phyloP scores from a whole-genome alignment of 495 filamentous ascomycete genomes.

The Aspergillus ostianus region DNA sequence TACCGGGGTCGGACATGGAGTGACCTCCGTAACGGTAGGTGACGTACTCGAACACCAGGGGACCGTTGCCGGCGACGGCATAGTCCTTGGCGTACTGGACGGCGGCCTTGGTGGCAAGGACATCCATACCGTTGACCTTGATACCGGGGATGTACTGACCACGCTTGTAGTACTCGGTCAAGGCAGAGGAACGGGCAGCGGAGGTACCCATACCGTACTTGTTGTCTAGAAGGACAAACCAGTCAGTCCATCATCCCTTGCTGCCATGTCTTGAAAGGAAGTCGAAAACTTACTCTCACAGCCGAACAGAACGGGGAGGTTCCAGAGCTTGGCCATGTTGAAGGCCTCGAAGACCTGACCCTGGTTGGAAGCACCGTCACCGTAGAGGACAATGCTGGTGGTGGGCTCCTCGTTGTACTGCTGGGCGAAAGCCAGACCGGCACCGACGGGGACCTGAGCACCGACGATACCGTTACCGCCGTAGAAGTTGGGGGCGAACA shows the following conservation, averaged over 20 bases:
- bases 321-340: constrained; percentile 99
- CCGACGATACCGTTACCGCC: constrained; percentile 99
- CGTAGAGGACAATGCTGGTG: constrained; percentile 86
- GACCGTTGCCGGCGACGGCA: constrained; percentile 76
- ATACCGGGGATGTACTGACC: constrained; percentile 99
- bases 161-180: constrained; percentile 99
- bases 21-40: constrained; percentile 99
- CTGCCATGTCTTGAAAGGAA: not conserved
- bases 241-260: constrained; percentile 18
- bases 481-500: constrained; percentile 98
- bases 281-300: constrained; percentile 77
- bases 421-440: constrained; percentile 94
- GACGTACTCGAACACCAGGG: constrained; percentile 96
- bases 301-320: constrained; percentile 88
- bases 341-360: constrained; percentile 99
- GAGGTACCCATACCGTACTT: constrained; percentile 99
- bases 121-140: constrained; percentile 99
- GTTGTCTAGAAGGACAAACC: constrained; percentile 66
- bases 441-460: constrained; percentile 96
- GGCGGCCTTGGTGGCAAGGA: constrained; percentile 95
- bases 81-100: constrained; percentile 89
- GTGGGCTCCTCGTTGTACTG: constrained; percentile 84
- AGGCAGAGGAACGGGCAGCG: constrained; percentile 85
- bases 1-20: constrained; percentile 99
- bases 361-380: constrained; percentile 97